A percentile compares a stretch with the other conserved stretches of the same genome.
phyloP scores from a whole-genome alignment of 1,284 basidiomycete species.

The Marasmius fiardii region DNA sequence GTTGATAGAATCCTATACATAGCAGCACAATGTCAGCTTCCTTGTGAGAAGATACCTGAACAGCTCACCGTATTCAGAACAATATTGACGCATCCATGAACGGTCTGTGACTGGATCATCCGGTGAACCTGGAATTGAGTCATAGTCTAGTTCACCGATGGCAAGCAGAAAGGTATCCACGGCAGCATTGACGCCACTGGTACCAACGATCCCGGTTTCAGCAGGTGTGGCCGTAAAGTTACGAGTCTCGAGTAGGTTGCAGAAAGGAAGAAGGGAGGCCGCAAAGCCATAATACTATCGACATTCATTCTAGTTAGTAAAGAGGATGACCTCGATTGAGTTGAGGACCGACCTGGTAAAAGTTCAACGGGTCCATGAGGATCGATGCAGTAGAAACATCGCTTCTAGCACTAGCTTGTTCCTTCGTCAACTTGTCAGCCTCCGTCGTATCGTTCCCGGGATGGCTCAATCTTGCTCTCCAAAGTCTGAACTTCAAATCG shows the following conservation, averaged over 20 bases:
- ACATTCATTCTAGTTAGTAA: neutral
- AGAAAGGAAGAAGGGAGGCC: conserved; percentile 42
- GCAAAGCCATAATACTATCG: conserved; percentile 45
- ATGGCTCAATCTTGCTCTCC: conserved; percentile 39
- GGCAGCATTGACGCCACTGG: conserved; percentile 29
- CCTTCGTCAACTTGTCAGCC: conserved; percentile 29
- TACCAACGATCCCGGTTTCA: conserved; percentile 34
- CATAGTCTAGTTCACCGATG: conserved; percentile 42
- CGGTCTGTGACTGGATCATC: conserved; percentile 40
- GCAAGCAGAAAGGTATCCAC: conserved; percentile 40
- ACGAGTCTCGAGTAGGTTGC: conserved; percentile 42
- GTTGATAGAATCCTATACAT: conserved; percentile 42
- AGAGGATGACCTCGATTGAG: no score
- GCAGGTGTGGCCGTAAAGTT: conserved; percentile 35
- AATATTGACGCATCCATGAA: conserved; percentile 54
- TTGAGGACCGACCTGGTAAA: conserved; percentile 38
- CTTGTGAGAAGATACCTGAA: neutral
- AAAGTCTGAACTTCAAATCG: conserved; percentile 39
- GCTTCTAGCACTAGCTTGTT: conserved; percentile 32
- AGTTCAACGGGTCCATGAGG: conserved; percentile 45
- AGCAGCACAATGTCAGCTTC: neutral
- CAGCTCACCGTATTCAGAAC: conserved; percentile 45
- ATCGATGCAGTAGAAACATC: conserved; percentile 38
- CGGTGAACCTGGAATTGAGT: conserved; percentile 34
- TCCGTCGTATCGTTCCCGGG: conserved; percentile 37